phyloP scores from a whole-genome alignment of 73 alveolate species.

The Effrenium voratum region DNA sequence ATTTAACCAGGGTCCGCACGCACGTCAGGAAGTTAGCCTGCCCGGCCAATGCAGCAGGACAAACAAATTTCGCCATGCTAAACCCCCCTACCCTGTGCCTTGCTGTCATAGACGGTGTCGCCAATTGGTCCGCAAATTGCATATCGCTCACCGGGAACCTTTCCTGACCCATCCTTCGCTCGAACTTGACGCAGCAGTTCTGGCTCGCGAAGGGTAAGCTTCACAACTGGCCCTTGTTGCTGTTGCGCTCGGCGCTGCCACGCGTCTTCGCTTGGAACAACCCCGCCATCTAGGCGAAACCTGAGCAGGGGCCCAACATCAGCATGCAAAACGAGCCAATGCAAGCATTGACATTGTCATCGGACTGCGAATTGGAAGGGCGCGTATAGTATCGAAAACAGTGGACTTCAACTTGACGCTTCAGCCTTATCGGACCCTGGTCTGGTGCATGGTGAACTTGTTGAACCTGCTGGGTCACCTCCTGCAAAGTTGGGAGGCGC shows the following conservation, averaged over 20 bases:
- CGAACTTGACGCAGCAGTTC: not conserved
- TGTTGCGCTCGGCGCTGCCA: not conserved
- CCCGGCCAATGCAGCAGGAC: not conserved
- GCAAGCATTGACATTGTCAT: too few relatives aligned
- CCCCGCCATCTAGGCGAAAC: not conserved
- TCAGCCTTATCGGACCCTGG: too few relatives aligned
- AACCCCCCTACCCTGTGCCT: not conserved
- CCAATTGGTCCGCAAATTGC: slow-evolving; percentile 4
- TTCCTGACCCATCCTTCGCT: not conserved
- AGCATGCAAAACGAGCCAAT: too few relatives aligned
- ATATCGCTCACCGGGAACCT: not conserved
- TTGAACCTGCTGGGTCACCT: too few relatives aligned
- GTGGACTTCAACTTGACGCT: too few relatives aligned
- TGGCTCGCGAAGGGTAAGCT: not conserved
- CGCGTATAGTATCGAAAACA: too few relatives aligned
- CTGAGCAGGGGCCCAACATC: too few relatives aligned
- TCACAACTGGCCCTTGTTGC: not conserved
- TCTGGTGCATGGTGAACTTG: too few relatives aligned
- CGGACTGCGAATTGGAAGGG: too few relatives aligned
- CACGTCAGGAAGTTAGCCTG: not conserved
- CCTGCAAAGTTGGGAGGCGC: too few relatives aligned
- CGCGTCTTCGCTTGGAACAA: not conserved
- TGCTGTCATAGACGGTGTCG: not conserved
- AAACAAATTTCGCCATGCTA: not conserved
- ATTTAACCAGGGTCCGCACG: not conserved